A percentile compares a stretch with the other conserved stretches of the same genome.
Evolutionary conservation across 75 land plant genomes (phyloP).

Genomic region (Pinus tabuliformis): DNA sequence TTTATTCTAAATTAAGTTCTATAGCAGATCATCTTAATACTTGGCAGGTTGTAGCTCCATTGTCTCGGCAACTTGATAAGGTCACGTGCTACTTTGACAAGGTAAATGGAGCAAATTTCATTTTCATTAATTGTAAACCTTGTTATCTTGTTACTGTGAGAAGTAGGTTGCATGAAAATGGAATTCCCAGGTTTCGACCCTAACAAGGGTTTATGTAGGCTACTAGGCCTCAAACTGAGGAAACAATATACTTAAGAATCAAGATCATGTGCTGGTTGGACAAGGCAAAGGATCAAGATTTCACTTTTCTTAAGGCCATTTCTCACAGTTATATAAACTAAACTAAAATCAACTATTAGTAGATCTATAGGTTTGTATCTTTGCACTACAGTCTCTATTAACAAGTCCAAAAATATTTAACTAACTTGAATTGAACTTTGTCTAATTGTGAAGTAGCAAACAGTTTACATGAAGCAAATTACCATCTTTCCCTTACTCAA

Average conservation of each 20-base stretch:
- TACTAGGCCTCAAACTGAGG: background rate
- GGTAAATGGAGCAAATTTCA: slow-evolving; percentile 21
- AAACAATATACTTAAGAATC: background rate
- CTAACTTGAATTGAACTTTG: too few species aligned
- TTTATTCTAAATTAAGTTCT: slow-evolving; percentile 33
- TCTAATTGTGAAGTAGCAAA: too few species aligned
- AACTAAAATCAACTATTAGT: too few species aligned
- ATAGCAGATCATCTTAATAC: slow-evolving; percentile 21
- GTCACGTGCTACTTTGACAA: slow-evolving; percentile 51
- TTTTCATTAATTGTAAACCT: background rate
- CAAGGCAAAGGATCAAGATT: too few species aligned
- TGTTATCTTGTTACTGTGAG: background rate
- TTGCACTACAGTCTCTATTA: too few species aligned
- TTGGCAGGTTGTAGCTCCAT: slow-evolving; percentile 55
- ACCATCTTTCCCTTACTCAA: too few species aligned
- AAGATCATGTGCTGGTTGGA: background rate
- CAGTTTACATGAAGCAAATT: too few species aligned
- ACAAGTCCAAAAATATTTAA: too few species aligned
- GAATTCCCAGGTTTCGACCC: background rate
- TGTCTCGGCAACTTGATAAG: slow-evolving; percentile 38
- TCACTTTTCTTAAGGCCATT: too few species aligned
- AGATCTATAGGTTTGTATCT: too few species aligned
- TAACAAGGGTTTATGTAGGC: background rate
- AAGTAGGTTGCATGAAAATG: background rate
- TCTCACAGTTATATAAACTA: too few species aligned